Evolutionary conservation across 495 filamentous ascomycete genomes (phyloP).

Genomic region (Aspergillus panamensis): DNA sequence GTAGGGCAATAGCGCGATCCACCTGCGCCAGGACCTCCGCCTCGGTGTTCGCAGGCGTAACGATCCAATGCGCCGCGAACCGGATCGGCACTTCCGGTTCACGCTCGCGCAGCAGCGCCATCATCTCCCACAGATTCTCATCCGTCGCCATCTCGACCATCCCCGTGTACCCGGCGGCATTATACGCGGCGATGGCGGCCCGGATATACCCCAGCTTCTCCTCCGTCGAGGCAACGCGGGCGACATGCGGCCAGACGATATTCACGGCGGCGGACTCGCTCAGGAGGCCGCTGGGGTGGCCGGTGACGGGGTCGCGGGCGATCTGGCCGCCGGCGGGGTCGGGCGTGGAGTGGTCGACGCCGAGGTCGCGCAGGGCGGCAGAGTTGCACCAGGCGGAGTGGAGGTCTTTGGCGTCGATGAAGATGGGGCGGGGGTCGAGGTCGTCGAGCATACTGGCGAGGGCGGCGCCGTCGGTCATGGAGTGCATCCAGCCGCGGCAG

Average conservation of each 20-base stretch:
- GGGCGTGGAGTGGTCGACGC: slow-evolving; percentile 36
- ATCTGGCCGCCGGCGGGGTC: slow-evolving; percentile 57
- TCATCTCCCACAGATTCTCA: slow-evolving; percentile 52
- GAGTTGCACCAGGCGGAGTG: slow-evolving; percentile 62
- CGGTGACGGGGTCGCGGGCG: slow-evolving; percentile 41
- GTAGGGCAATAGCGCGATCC: slow-evolving; percentile 56
- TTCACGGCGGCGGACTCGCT: slow-evolving; percentile 54
- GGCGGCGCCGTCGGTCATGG: slow-evolving; percentile 49
- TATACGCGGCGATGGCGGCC: slow-evolving; percentile 48
- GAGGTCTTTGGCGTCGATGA: slow-evolving; percentile 60
- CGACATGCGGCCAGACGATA: slow-evolving; percentile 59
- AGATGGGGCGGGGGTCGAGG: slow-evolving; percentile 50
- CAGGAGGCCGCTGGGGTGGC: slow-evolving; percentile 50
- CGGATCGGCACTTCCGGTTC: slow-evolving; percentile 40
- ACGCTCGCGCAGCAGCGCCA: slow-evolving; percentile 36
- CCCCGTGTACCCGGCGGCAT: slow-evolving; percentile 54
- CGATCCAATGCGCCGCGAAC: slow-evolving; percentile 59
- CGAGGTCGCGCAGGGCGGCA: slow-evolving; percentile 50
- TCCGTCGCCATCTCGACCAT: slow-evolving; percentile 64
- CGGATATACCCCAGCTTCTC: slow-evolving; percentile 38
- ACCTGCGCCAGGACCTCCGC: slow-evolving; percentile 50
- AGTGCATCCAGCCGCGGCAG: slow-evolving; percentile 59
- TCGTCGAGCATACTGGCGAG: slow-evolving; percentile 52
- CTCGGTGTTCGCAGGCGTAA: slow-evolving; percentile 44
- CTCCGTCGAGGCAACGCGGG: slow-evolving; percentile 45